phyloP scores from a whole-genome alignment of 371 early-diverging fungal genomes.

The Zychaea mexicana region DNA sequence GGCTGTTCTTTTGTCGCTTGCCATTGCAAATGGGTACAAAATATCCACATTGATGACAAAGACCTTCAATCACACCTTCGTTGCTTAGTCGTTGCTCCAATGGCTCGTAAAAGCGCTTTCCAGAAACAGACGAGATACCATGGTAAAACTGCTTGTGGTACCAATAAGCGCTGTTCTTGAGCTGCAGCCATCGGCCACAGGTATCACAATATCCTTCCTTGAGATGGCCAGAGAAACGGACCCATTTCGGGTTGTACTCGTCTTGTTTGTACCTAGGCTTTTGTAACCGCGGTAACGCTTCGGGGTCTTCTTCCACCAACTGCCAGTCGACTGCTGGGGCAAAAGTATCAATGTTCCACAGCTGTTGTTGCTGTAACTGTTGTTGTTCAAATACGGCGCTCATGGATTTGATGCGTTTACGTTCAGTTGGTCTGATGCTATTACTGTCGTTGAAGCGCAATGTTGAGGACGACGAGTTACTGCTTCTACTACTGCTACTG shows the following conservation, averaged over 20 bases:
- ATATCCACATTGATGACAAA: conserved; percentile 77
- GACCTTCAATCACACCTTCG: conserved; percentile 66
- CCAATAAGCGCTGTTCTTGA: conserved; percentile 94
- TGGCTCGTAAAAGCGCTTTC: conserved; percentile 71
- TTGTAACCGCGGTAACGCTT: conserved; percentile 57
- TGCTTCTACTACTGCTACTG: neutral
- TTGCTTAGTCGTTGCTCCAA: conserved; percentile 59
- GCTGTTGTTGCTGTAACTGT: neutral
- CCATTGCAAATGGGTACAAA: conserved; percentile 75
- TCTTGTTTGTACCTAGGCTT: conserved; percentile 74
- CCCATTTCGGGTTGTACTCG: conserved; percentile 90
- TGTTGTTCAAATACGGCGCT: conserved; percentile 2
- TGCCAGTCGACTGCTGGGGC: conserved; percentile 15
- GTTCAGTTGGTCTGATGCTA: neutral
- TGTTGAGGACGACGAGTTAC: neutral
- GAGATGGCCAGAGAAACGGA: conserved; percentile 73
- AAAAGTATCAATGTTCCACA: neutral
- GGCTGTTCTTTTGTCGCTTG: conserved; percentile 67
- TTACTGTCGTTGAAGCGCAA: too few species aligned
- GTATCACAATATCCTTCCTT: conserved; percentile 91
- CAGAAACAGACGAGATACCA: conserved; percentile 87
- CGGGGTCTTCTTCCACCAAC: conserved; percentile 26
- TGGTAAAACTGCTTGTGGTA: conserved; percentile 85
- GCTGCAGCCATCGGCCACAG: conserved; percentile 91
- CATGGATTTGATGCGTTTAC: neutral